Conservation (phyloP, 495 filamentous ascomycete species). For the Annulohypoxylon maeteangense region DNA sequence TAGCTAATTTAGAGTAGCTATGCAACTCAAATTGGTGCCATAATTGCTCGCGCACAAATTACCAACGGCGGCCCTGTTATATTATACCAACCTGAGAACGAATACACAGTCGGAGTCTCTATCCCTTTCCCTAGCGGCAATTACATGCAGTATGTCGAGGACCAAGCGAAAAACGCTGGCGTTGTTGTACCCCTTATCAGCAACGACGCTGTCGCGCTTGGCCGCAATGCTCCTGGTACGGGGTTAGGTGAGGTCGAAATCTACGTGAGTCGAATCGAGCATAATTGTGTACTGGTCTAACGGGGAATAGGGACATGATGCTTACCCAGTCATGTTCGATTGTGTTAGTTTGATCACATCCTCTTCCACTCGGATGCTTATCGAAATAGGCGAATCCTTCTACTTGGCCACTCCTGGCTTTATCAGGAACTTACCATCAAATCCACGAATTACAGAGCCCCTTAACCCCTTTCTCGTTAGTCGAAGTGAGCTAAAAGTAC, state of each 20-base stretch:
- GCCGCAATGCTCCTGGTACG: conserved; percentile 71
- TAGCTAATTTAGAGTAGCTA: conserved; percentile 50
- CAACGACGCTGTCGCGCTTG: conserved; percentile 72
- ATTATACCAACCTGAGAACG: conserved; percentile 82
- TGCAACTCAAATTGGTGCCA: conserved; percentile 62
- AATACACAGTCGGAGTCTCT: conserved; percentile 63
- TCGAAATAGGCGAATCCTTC: conserved; percentile 50
- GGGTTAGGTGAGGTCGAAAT: conserved; percentile 76
- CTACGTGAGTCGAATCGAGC: conserved; percentile 54
- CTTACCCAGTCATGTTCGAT: conserved; percentile 75
- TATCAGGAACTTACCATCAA: conserved; percentile 58
- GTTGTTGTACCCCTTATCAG: conserved; percentile 79
- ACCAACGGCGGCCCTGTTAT: conserved; percentile 83
- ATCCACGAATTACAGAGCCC: conserved; percentile 69
- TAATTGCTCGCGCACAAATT: conserved; percentile 78
- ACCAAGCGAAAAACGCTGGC: conserved; percentile 74
- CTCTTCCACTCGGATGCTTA: neutral
- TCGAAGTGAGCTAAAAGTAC: conserved; percentile 53
- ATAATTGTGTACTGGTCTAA: neutral
- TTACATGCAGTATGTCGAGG: conserved; percentile 76
- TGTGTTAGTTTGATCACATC: conserved; percentile 48
- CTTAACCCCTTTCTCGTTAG: conserved; percentile 71
- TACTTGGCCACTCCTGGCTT: conserved; percentile 58
- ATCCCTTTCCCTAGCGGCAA: conserved; percentile 61
- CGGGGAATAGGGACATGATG: conserved; percentile 66